Evolutionary conservation across 2,329 filamentous ascomycete genomes (phyloP).

Genomic region (Cryphonectria radicalis): DNA sequence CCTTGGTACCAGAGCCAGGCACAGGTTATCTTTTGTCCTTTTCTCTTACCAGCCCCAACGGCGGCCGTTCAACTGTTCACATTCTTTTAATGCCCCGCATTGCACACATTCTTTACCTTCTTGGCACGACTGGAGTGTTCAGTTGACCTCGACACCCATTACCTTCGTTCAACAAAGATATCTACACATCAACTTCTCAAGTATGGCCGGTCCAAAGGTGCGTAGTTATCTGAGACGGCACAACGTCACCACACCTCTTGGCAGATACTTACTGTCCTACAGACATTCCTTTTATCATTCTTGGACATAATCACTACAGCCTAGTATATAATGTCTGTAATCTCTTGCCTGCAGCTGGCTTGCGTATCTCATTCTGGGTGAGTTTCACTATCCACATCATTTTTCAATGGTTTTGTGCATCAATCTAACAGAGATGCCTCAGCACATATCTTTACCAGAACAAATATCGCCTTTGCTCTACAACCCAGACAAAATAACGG

Average conservation of each 20-base stretch:
- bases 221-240: neutral
- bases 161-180: neutral
- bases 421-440: neutral
- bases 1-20: neutral
- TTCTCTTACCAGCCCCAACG: neutral
- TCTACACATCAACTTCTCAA: neutral
- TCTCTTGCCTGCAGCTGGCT: neutral
- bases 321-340: conserved; percentile 5
- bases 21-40: neutral
- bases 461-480: neutral
- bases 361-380: neutral
- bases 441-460: neutral
- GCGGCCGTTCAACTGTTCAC: neutral
- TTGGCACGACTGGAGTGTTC: neutral
- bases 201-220: neutral
- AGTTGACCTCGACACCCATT: neutral
- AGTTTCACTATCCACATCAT: neutral
- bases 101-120: neutral
- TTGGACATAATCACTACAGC: neutral
- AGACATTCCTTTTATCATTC: neutral
- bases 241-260: neutral
- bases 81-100: neutral
- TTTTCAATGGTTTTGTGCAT: neutral
- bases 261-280: neutral
- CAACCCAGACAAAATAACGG: neutral